phyloP scores from a whole-genome alignment of 139 green algal genomes.

The Chlamydomonas sphaeroides region DNA sequence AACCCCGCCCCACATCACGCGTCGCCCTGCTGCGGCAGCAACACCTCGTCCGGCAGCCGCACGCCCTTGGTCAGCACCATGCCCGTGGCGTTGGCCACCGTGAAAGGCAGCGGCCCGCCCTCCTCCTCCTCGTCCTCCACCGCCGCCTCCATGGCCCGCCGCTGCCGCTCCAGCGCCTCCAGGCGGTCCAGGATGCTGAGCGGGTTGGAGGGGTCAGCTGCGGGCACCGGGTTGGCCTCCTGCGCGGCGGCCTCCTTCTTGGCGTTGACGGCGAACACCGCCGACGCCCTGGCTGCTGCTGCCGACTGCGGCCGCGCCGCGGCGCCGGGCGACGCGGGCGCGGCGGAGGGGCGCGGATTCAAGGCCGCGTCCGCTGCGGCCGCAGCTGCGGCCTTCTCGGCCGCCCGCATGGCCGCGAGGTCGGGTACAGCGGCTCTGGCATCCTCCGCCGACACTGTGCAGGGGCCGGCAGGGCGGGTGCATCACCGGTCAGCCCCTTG shows the following conservation, averaged over 20 bases:
- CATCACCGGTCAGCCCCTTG: too few relatives aligned
- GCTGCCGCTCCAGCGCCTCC: conserved; percentile 44
- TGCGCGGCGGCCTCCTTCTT: too few relatives aligned
- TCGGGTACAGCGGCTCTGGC: too few relatives aligned
- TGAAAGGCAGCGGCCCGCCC: background rate
- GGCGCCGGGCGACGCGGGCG: too few relatives aligned
- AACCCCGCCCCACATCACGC: too few relatives aligned
- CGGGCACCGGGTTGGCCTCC: background rate
- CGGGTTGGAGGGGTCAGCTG: background rate
- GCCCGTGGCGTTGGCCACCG: background rate
- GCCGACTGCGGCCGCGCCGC: too few relatives aligned
- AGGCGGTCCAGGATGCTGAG: conserved; percentile 43
- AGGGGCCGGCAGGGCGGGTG: too few relatives aligned
- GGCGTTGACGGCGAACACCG: background rate
- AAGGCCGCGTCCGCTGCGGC: too few relatives aligned
- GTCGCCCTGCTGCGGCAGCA: too few relatives aligned
- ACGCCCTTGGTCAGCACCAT: conserved; percentile 35
- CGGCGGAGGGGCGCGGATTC: background rate
- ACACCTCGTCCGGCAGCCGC: conserved; percentile 43
- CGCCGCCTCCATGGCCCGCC: background rate
- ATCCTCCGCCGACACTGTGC: too few relatives aligned
- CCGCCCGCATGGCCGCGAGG: too few relatives aligned
- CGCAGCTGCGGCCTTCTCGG: too few relatives aligned
- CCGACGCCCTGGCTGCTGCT: background rate
- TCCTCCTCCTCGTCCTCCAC: conserved; percentile 24